Conservation (phyloP, 768 basidiomycete genomes). For the Neoboletus magnificus region DNA sequence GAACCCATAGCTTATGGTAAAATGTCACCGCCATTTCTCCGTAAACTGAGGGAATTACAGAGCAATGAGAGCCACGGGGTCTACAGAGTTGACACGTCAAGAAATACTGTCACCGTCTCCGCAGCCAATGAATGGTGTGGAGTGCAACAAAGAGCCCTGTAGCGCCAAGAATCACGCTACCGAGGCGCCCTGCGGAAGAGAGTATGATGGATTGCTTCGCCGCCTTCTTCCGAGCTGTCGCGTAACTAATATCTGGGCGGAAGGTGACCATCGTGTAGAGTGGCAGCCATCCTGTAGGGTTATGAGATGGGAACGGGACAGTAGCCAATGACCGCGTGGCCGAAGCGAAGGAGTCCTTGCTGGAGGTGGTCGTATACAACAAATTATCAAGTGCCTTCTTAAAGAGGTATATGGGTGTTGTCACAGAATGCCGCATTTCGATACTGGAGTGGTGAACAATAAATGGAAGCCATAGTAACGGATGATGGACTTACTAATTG, state of each 20-base stretch:
- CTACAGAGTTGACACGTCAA: constrained; percentile 29
- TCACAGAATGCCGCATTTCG: constrained; percentile 93
- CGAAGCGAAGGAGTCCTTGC: constrained; percentile 44
- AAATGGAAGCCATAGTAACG: constrained; percentile 22
- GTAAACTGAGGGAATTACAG: constrained; percentile 28
- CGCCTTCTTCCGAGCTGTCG: constrained; percentile 69
- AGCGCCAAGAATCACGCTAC: constrained; percentile 42
- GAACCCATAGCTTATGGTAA: constrained; percentile 17
- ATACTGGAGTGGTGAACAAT: constrained; percentile 49
- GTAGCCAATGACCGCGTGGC: constrained; percentile 45
- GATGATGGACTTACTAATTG: constrained; percentile 77
- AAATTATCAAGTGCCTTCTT: constrained; percentile 78
- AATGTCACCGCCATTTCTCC: constrained; percentile 19
- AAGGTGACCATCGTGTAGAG: constrained; percentile 99
- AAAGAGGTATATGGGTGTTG: constrained; percentile 73
- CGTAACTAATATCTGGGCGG: constrained; percentile 91
- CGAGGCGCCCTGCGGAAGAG: constrained; percentile 46
- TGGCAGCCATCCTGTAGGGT: constrained; percentile 81
- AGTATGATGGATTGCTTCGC: constrained; percentile 67
- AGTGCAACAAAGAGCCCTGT: constrained; percentile 37
- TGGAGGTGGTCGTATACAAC: constrained; percentile 59
- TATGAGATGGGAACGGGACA: constrained; percentile 55
- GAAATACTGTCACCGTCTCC: constrained; percentile 12
- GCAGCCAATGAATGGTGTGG: constrained; percentile 21
- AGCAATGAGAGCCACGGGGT: constrained; percentile 28